Base-by-base conservation (phyloP, 1,139 yeast species). In the Candida pseudocylindracea region DNA sequence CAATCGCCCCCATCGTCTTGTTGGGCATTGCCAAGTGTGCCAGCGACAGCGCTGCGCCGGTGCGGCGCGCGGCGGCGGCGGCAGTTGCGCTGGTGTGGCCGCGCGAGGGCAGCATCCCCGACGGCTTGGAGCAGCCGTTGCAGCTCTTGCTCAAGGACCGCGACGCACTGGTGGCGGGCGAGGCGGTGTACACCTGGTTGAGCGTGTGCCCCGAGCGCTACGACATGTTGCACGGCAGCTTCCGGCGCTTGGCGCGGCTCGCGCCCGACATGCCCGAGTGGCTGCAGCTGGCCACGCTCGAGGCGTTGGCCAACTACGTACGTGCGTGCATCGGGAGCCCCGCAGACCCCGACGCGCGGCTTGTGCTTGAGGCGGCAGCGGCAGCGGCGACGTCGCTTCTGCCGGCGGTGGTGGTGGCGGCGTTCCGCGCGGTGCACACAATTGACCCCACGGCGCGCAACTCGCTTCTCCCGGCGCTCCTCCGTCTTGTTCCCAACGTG, bases 1-100 rank as follows among this genome's bases (percentile, higher is more conserved):
- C 88, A 4, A 73, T 91, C 33, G 63, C 74, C 15, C 92, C 93
- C 1, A 80, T 91, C 33, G 62, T 85, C 12, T 48, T 74, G 8
- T 59, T 83, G 33, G 76, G 91, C 30, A 60, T 88, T 40, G 73
- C 72, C 41, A 67, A 79, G 43, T 62, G 79, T 4, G 52, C 67
- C 4, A 52, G 63, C 8, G 99, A 91, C 46, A 64, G 74, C 4
- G 71, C 92, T 3, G 72, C 93, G 0, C 48, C 63, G 25, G 98
- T 88, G 3, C 63, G 98, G 41, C 57, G 73, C 31, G 74, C 93
- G 1, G 69, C 92, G 2, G 88, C 91, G 1, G 60, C 73, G 33
- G 79, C 94, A 0, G 62, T 85, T 27, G 63, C 71, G 7, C 81
- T 79, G 42, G 65, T 81, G 26, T 68, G 50, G 38, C 52, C 47